These are phyloP conservation scores for Epichloe sp. DNA, from an alignment of 2,329 filamentous ascomycete species.

Conservation along the genomic window DNA sequence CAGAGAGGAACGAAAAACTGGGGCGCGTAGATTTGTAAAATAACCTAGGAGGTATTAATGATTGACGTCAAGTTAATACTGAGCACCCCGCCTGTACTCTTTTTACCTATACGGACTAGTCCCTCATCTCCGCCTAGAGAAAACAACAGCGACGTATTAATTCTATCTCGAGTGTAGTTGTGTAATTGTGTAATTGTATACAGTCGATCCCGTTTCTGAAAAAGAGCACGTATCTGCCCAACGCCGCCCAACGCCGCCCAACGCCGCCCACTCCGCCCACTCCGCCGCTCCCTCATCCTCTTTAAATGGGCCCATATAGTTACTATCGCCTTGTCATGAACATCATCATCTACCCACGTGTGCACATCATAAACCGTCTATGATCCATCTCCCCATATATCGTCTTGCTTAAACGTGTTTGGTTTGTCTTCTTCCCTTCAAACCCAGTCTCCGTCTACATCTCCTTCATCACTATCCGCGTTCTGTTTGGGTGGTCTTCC, in stretches of 20 bases:
- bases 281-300: not conserved
- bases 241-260: no score
- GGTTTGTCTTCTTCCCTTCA: slow-evolving; percentile 7
- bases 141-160: no score
- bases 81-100: not conserved
- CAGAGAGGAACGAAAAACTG: no score
- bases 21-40: no score
- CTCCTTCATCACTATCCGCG: slow-evolving; percentile 25
- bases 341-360: not conserved
- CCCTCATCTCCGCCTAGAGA: no score
- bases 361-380: not conserved
- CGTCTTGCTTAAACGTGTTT: not conserved
- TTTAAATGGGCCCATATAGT: not conserved
- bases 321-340: not conserved
- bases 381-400: not conserved
- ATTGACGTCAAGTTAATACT: not conserved
- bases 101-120: no score
- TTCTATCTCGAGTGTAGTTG: no score
- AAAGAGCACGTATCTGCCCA: not conserved
- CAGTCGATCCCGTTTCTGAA: not conserved
- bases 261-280: not conserved
- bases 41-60: no score
- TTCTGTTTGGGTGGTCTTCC: slow-evolving; percentile 38
- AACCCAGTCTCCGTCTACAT: slow-evolving; percentile 25
- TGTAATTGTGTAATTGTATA: not conserved